A percentile compares a stretch with the other conserved stretches of the same genome.
Conservation (phyloP, 2,329 filamentous ascomycete species). For the Aphanoascus verrucosus region DNA sequence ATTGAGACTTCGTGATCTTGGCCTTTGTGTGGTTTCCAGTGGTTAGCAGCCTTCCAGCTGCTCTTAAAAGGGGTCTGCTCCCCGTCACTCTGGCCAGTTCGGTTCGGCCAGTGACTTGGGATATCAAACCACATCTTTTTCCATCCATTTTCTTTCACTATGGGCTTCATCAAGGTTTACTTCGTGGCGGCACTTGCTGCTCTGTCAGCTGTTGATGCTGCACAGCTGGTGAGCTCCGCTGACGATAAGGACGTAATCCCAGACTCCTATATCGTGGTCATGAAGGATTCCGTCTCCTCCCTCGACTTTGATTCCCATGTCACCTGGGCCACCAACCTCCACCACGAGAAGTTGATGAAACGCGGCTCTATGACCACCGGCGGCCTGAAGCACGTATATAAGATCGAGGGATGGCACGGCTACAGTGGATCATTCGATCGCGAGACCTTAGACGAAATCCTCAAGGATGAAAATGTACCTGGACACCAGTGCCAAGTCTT, state of each 20-base stretch:
- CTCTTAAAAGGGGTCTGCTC: too few species aligned
- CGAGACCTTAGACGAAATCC: conserved; percentile 11
- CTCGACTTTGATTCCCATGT: conserved; percentile 13
- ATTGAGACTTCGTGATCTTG: too few species aligned
- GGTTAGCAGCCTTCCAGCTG: too few species aligned
- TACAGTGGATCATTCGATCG: conserved; percentile 14
- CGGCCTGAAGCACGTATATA: conserved; percentile 12
- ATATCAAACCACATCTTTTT: too few species aligned
- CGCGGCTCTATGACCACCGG: not conserved
- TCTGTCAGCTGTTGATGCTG: conserved; percentile 8
- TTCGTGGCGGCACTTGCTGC: not conserved
- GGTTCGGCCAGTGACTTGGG: too few species aligned
- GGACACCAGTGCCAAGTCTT: too few species aligned
- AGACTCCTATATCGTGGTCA: conserved; percentile 14
- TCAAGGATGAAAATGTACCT: conserved; percentile 11
- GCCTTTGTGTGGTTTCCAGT: too few species aligned
- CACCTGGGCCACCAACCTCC: conserved; percentile 12
- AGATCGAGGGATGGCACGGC: conserved; percentile 14
- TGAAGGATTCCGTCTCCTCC: conserved; percentile 11
- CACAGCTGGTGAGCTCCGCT: conserved; percentile 1
- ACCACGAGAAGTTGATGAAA: conserved; percentile 5
- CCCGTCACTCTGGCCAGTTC: too few species aligned
- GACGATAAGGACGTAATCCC: conserved; percentile 12
- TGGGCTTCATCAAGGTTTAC: conserved; percentile 1
- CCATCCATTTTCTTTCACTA: not conserved